phyloP scores from a whole-genome alignment of 2,329 filamentous ascomycete species.

The Beauveria rudraprayagi region DNA sequence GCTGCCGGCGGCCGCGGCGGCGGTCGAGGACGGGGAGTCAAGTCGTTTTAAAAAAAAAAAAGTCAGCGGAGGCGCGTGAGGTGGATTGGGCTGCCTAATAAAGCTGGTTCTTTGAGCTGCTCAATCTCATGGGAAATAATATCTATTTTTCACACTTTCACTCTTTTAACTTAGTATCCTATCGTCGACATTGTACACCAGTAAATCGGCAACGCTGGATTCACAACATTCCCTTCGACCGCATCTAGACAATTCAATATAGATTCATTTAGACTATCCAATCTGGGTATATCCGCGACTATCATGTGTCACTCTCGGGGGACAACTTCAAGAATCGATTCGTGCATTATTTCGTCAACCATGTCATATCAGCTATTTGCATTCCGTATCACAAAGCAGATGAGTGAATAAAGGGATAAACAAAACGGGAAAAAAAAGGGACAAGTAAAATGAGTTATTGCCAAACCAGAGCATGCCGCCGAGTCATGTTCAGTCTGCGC shows the following conservation, averaged over 20 bases:
- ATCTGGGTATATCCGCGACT: conserved; percentile 5
- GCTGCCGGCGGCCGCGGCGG: too few species aligned
- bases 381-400: neutral
- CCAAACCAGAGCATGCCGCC: neutral
- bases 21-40: neutral
- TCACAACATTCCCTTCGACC: neutral
- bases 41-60: neutral
- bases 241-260: neutral
- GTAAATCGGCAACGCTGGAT: neutral
- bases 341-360: neutral
- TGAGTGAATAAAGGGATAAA: neutral
- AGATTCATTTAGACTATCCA: conserved; percentile 3
- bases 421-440: neutral
- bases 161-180: neutral
- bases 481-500: neutral
- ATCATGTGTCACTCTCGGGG: neutral
- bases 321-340: neutral
- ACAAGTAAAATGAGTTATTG: neutral
- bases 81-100: neutral
- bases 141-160: neutral
- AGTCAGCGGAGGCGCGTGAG: neutral
- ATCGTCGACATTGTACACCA: neutral
- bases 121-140: neutral
- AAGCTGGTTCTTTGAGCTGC: neutral
- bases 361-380: neutral